These are phyloP conservation scores for Elsinoe australis DNA, from an alignment of 2,329 filamentous ascomycete species.

Conservation along the genomic window DNA sequence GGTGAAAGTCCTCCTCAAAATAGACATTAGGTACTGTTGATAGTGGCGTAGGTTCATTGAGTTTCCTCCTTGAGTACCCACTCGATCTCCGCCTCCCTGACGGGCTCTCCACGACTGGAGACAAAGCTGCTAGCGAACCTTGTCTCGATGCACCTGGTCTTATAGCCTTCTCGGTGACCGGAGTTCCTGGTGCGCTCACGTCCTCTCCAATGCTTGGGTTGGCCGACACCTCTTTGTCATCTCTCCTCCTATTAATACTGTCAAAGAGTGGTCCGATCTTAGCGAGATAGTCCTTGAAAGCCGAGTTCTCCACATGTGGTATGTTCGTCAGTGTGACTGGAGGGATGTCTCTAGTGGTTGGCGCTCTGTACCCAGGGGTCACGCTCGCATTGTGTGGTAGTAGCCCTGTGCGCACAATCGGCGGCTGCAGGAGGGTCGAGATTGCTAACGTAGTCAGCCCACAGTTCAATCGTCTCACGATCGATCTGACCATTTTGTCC, in stretches of 20 bases:
- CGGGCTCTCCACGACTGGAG: conserved; percentile 43
- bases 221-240: conserved; percentile 55
- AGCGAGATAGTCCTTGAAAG: conserved; percentile 75
- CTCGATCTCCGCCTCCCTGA: conserved; percentile 46
- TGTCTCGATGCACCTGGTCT: conserved; percentile 27
- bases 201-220: neutral
- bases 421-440: conserved; percentile 83
- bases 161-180: neutral
- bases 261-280: conserved; percentile 86
- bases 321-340: conserved; percentile 89
- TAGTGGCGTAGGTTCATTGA: conserved; percentile 71
- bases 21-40: conserved; percentile 91
- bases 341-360: conserved; percentile 57
- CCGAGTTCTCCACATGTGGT: conserved; percentile 65
- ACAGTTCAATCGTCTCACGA: neutral
- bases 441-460: conserved; percentile 55
- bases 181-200: conserved; percentile 3
- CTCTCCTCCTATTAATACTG: conserved; percentile 75
- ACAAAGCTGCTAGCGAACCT: conserved; percentile 34
- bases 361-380: conserved; percentile 46
- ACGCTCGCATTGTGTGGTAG: conserved; percentile 52
- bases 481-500: conserved; percentile 64
- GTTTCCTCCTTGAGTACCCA: conserved; percentile 47
- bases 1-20: conserved; percentile 87
- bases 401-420: conserved; percentile 81